phyloP scores from a whole-genome alignment of 257 asterid species.

The Jacaranda mimosifolia region DNA sequence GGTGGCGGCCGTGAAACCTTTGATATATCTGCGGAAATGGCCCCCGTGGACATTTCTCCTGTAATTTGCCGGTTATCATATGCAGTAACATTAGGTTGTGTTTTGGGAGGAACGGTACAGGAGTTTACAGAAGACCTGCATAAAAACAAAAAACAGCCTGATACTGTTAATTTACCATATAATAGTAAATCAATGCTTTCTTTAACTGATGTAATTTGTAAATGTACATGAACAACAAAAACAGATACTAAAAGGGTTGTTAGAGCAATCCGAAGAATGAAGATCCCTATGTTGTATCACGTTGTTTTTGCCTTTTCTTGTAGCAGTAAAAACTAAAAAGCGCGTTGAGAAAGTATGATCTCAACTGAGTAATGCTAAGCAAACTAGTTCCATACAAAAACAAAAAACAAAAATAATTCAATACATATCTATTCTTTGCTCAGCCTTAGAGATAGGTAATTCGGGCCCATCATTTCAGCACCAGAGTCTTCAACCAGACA shows the following conservation, averaged over 20 bases:
- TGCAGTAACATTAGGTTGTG: conserved; percentile 52
- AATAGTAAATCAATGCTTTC: neutral
- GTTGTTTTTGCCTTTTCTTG: neutral
- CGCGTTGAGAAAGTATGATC: neutral
- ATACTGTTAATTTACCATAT: neutral
- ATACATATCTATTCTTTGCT: neutral
- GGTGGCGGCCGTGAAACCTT: conserved; percentile 74
- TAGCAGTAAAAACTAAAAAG: neutral
- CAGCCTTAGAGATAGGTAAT: neutral
- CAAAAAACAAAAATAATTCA: neutral
- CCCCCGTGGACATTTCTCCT: conserved; percentile 53
- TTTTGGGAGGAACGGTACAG: conserved; percentile 65
- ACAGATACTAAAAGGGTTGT: neutral
- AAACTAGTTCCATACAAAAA: neutral
- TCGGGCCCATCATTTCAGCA: neutral
- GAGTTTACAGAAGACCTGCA: conserved; percentile 87
- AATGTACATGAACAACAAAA: neutral
- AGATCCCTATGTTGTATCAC: neutral
- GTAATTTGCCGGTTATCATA: conserved; percentile 54
- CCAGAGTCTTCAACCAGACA: neutral
- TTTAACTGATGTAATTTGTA: neutral
- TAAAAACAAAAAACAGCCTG: neutral
- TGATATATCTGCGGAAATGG: conserved; percentile 50
- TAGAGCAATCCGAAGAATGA: neutral
- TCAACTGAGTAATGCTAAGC: neutral